A percentile compares a stretch with the other conserved stretches of the same genome.
phyloP scores from a whole-genome alignment of 306 rosid genomes.

The Carpinus viminea region DNA sequence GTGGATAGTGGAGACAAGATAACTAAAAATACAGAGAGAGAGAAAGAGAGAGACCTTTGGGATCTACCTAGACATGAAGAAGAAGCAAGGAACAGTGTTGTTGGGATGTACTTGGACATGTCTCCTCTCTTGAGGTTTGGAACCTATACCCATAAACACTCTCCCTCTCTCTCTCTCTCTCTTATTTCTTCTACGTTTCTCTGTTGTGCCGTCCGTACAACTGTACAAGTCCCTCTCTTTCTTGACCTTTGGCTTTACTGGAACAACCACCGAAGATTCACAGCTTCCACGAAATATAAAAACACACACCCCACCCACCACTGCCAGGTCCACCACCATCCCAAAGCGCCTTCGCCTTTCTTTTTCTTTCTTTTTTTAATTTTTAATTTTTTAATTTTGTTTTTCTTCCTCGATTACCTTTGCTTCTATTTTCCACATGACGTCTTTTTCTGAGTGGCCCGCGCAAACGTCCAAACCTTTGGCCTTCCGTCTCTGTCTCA shows the following conservation, averaged over 20 bases:
- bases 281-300: constrained; percentile 2
- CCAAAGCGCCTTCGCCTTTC: background rate
- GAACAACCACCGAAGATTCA: constrained; percentile 19
- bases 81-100: constrained; percentile 54
- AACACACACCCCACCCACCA: constrained; percentile 20
- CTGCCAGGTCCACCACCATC: constrained; percentile 2
- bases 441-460: constrained; percentile 38
- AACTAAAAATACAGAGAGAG: constrained; percentile 18
- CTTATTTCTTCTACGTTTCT: background rate
- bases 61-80: constrained; percentile 54
- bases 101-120: constrained; percentile 67
- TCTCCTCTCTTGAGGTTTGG: constrained; percentile 42
- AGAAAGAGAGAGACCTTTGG: constrained; percentile 47
- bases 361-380: background rate
- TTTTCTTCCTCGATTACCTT: background rate
- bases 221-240: background rate
- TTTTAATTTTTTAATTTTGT: no score
- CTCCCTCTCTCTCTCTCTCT: background rate
- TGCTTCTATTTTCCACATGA: background rate
- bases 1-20: constrained; percentile 24
- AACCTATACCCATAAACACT: constrained; percentile 30
- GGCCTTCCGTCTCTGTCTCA: constrained; percentile 31
- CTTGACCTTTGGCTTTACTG: constrained; percentile 29
- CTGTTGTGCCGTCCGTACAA: constrained; percentile 10
- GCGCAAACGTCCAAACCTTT: constrained; percentile 40